Conservation (phyloP, 139 green algal genomes). For the Volvox africanus region DNA sequence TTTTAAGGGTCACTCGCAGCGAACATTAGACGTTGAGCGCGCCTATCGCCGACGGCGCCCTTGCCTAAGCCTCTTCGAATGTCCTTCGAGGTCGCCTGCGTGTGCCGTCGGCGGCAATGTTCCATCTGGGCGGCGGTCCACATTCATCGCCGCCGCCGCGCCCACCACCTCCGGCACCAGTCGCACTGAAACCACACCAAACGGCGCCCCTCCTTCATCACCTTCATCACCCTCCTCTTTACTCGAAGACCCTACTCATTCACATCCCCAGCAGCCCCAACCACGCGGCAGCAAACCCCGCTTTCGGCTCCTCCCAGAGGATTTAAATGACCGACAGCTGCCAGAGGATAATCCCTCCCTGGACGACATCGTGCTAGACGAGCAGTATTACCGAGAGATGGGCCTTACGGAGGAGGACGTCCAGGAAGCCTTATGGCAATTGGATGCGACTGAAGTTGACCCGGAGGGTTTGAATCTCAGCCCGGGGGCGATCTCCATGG, state of each 20-base stretch:
- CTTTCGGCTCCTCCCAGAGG: neutral
- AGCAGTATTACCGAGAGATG: conserved; percentile 28
- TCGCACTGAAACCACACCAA: neutral
- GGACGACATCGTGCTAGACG: conserved; percentile 49
- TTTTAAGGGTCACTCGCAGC: neutral
- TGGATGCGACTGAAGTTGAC: conserved; percentile 14
- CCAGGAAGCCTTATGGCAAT: neutral
- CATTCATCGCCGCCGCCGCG: neutral
- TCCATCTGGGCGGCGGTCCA: neutral
- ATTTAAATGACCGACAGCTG: neutral
- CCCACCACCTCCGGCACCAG: neutral
- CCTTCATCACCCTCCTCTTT: neutral
- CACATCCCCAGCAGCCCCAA: neutral
- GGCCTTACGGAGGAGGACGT: conserved; percentile 16
- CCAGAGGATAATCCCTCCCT: conserved; percentile 42
- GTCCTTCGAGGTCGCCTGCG: neutral
- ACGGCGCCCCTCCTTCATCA: neutral
- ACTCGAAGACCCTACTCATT: neutral
- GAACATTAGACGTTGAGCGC: neutral
- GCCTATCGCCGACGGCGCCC: neutral
- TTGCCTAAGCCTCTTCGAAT: neutral
- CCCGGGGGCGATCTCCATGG: neutral
- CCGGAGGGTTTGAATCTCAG: neutral
- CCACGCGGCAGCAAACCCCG: neutral
- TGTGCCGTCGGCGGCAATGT: neutral